These are phyloP conservation scores for Ceratobasidium sp. DNA, from an alignment of 1,284 basidiomycete genomes.

Conservation along the genomic window DNA sequence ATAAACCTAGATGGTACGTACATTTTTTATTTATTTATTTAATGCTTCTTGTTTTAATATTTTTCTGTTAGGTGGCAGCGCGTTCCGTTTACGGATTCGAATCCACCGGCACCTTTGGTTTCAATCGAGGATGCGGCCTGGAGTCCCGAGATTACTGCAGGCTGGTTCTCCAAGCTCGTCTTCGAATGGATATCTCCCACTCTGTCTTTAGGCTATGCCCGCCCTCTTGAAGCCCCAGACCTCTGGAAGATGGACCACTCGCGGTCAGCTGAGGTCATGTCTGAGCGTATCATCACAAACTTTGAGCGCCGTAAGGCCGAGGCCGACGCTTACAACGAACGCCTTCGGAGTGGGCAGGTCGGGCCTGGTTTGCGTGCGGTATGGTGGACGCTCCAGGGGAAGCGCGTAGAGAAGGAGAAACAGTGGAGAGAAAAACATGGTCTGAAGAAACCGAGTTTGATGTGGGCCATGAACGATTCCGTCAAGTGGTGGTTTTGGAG, in stretches of 20 bases:
- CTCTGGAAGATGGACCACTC: conserved; percentile 84
- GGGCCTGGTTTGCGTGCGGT: conserved; percentile 66
- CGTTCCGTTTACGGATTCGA: conserved; percentile 51
- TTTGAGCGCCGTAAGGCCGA: conserved; percentile 72
- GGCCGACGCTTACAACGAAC: conserved; percentile 78
- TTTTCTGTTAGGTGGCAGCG: conserved; percentile 28
- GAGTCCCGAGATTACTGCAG: conserved; percentile 68
- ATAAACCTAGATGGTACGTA: conserved; percentile 40
- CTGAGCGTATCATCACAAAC: conserved; percentile 71
- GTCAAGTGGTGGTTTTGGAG: conserved; percentile 88
- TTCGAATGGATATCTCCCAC: conserved; percentile 83
- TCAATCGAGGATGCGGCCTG: conserved; percentile 68
- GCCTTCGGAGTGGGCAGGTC: conserved; percentile 74
- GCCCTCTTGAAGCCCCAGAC: conserved; percentile 85
- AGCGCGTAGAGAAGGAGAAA: conserved; percentile 68
- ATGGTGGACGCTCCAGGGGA: conserved; percentile 73
- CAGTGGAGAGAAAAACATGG: conserved; percentile 76
- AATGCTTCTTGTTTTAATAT: conserved; percentile 17
- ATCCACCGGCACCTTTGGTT: conserved; percentile 63
- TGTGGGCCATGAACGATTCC: conserved; percentile 82
- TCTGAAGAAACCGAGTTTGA: conserved; percentile 75
- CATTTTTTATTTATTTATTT: not conserved
- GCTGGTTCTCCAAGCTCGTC: conserved; percentile 66
- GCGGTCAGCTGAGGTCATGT: conserved; percentile 70
- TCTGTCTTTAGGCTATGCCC: conserved; percentile 76